phyloP scores from a whole-genome alignment of 345 rosid genomes.

The Populus deltoides region DNA sequence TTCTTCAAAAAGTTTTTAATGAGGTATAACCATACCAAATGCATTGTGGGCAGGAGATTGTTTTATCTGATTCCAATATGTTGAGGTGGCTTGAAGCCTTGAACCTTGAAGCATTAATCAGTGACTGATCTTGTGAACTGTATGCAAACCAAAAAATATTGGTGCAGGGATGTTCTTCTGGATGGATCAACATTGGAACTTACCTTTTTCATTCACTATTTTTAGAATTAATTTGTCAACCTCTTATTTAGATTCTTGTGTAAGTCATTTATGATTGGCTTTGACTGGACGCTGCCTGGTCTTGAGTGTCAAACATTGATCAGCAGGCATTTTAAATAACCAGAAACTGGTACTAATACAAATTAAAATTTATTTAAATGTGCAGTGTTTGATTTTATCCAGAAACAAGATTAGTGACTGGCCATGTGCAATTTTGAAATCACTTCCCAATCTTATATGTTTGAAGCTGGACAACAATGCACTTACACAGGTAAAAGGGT shows the following conservation, averaged over 20 bases:
- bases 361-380: conserved; percentile 14
- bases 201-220: not conserved
- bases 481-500: conserved; percentile 56
- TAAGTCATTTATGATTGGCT: not conserved
- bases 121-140: no score
- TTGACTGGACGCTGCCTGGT: not conserved
- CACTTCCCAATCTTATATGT: conserved; percentile 61
- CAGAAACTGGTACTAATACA: not conserved
- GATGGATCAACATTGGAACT: not conserved
- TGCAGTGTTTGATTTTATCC: conserved; percentile 75
- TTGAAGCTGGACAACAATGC: conserved; percentile 83
- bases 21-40: no score
- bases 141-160: not conserved
- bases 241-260: not conserved
- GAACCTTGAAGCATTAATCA: no score
- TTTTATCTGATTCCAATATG: no score
- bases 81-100: no score
- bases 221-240: not conserved
- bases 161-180: not conserved
- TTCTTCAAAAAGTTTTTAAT: no score
- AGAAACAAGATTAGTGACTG: conserved; percentile 76
- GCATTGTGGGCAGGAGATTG: no score
- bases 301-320: not conserved
- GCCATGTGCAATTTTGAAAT: conserved; percentile 65
- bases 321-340: not conserved